Base-by-base conservation (phyloP, 441 rosid species). In the Eugenia klotzschiana region DNA sequence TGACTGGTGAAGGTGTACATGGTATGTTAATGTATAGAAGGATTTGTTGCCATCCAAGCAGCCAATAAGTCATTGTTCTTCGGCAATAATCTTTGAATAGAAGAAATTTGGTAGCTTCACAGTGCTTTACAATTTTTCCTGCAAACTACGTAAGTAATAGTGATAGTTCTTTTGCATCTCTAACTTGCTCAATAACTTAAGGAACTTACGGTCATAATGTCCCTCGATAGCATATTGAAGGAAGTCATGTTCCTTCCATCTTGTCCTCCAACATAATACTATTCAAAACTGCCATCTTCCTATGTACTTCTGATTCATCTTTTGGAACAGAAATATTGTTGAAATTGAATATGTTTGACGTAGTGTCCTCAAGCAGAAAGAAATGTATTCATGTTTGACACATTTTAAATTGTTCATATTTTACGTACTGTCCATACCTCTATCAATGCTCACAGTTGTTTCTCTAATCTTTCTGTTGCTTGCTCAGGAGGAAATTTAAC, bases 1-100 rank as follows among this genome's bases (percentile, higher is more conserved):
- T 96, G 86, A 89, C 96, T 79, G 94, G 98, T 60, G 95, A 95
- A 87, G 99, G 99, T 73, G 98, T 95, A 80, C 99, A 96, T 89
- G 98, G 98, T 96, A 93, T 83, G 92, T 82, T 40, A 74, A 74
- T 26, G n/a, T 84, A 40, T 80, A 64, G 82, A 81, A 86, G 81
- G 29, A 83, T 15, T 8, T 83, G 27, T 58, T n/a, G 43, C 20
- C 49, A 29, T 84, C 18, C 73, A 12, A 40, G 43, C 43, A 64
- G 25, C 77, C 13, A 33, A 18, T 18, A 2, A 18, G 0, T 64
- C 46, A 3, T 18, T 2, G 12, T 23, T 33, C 77, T 64, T 33
- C 77, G 4, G 37, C 77, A 9, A 8, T 33, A 64, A 18, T 64
- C 43, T 64, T 33, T 64, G 14, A 64, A 64, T 64, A 22, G 25